These are phyloP conservation scores for Colletotrichum sp. DNA, from an alignment of 2,329 filamentous ascomycete genomes.

Conservation along the genomic window DNA sequence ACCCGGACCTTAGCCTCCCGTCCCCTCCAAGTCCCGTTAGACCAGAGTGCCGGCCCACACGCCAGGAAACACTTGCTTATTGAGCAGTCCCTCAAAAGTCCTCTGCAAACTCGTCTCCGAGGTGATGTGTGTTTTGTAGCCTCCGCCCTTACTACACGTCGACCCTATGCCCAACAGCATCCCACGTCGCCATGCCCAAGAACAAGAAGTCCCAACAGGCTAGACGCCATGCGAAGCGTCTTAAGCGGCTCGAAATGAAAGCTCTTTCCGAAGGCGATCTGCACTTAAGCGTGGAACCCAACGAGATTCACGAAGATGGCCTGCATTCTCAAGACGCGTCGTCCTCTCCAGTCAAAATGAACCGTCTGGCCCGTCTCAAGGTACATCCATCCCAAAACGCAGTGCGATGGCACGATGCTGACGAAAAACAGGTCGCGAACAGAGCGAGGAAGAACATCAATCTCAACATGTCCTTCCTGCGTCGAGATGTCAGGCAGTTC, in stretches of 20 bases:
- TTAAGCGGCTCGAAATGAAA: neutral
- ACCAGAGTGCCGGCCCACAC: too few relatives aligned
- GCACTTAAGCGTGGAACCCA: neutral
- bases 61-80: too few relatives aligned
- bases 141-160: too few relatives aligned
- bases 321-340: rapidly evolving
- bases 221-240: neutral
- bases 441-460: neutral
- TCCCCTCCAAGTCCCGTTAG: too few relatives aligned
- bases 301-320: rapidly evolving
- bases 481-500: neutral
- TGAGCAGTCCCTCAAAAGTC: too few relatives aligned
- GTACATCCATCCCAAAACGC: too few relatives aligned
- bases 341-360: neutral
- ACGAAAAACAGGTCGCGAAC: neutral
- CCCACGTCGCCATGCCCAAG: rapidly evolving
- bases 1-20: neutral
- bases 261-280: neutral
- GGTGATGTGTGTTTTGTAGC: too few relatives aligned
- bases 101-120: too few relatives aligned
- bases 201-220: neutral
- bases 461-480: rapidly evolving
- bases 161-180: neutral
- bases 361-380: rapidly evolving
- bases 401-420: neutral